phyloP scores from a whole-genome alignment of 169 alveolate species.

The Perkinsus chesapeaki region DNA sequence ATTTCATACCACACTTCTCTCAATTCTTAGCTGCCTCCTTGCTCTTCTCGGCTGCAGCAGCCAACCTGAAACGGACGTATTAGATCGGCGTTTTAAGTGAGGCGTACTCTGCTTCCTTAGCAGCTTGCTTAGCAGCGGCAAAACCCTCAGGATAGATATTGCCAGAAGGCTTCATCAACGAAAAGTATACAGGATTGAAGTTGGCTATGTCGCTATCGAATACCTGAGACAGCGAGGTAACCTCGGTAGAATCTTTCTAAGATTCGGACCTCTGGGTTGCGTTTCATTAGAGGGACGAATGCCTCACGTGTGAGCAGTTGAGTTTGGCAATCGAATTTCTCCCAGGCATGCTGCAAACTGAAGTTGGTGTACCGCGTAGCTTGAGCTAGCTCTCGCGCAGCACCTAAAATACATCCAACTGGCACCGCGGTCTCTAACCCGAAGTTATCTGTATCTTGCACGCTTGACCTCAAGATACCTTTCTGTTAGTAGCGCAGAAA shows the following conservation, averaged over 20 bases:
- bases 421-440: too few species aligned
- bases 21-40: neutral
- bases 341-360: conserved; percentile 7
- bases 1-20: neutral
- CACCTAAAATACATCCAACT: neutral
- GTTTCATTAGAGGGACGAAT: neutral
- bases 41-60: neutral
- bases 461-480: neutral
- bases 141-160: neutral
- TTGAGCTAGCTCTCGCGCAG: neutral
- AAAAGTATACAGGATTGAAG: neutral
- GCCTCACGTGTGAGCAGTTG: conserved; percentile 14
- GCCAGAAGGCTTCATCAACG: neutral
- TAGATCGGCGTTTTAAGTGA: neutral
- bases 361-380: neutral
- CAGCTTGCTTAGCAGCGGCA: neutral
- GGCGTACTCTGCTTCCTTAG: neutral
- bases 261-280: conserved; percentile 12
- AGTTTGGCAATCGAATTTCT: conserved; percentile 17
- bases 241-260: too few species aligned
- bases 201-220: neutral
- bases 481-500: too few species aligned
- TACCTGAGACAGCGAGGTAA: neutral
- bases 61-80: neutral
- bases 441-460: too few species aligned